A percentile compares a stretch with the other conserved stretches of the same genome.
Conservation (phyloP, 306 rosid species). For the Hippophae gyantsensis region DNA sequence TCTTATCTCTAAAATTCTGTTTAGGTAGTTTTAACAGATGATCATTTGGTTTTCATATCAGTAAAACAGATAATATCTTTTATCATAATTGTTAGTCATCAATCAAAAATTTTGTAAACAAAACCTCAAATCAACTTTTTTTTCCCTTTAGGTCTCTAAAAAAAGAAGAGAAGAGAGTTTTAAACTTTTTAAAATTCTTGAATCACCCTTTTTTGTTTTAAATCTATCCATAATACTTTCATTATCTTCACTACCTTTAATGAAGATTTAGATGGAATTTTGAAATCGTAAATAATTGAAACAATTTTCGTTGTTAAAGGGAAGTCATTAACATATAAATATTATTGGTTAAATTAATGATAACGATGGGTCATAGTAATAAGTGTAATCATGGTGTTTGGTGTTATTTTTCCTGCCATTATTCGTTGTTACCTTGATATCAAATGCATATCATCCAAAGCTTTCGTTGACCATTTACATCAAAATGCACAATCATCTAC, state of each 20-base stretch:
- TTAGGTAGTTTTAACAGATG: too few relatives aligned
- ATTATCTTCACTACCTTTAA: constrained; percentile 51
- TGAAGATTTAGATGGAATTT: constrained; percentile 37
- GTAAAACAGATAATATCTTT: too few relatives aligned
- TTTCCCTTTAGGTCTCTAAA: not conserved
- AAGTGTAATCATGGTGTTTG: constrained; percentile 22
- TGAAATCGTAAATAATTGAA: constrained; percentile 24
- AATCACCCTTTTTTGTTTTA: constrained; percentile 1
- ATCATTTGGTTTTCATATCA: too few relatives aligned
- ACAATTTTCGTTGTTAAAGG: constrained; percentile 15
- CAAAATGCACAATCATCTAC: not conserved
- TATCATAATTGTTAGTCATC: not conserved
- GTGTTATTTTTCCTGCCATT: constrained; percentile 18
- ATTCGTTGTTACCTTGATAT: constrained; percentile 9
- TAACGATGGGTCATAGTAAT: constrained; percentile 22
- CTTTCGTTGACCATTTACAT: constrained; percentile 23
- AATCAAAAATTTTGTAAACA: constrained; percentile 6
- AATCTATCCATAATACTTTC: constrained; percentile 19
- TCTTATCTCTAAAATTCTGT: too few relatives aligned
- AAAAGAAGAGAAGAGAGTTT: not conserved
- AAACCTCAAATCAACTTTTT: constrained; percentile 11
- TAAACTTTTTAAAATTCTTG: not conserved
- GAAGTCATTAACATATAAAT: constrained; percentile 1
- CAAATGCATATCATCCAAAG: constrained; percentile 2
- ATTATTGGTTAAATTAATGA: constrained; percentile 2